These are phyloP conservation scores for Purshia tridentata DNA, from an alignment of 306 rosid species.

Conservation along the genomic window DNA sequence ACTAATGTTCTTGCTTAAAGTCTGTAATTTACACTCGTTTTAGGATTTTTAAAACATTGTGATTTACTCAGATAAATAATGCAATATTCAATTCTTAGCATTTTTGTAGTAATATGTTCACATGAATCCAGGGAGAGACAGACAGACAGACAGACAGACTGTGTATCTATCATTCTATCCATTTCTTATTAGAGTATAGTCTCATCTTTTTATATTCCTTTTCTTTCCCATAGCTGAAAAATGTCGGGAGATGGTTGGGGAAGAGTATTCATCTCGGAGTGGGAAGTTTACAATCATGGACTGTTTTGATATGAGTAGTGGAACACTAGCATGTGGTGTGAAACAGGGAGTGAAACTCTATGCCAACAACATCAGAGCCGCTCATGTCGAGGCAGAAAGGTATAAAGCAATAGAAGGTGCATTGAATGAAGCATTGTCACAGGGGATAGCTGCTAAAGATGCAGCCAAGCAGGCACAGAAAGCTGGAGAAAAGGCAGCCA, in stretches of 20 bases:
- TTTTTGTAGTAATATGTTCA: background rate
- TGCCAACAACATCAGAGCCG: slow-evolving; percentile 58
- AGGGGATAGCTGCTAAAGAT: slow-evolving; percentile 44
- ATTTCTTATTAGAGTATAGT: background rate
- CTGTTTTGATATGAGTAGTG: slow-evolving; percentile 72
- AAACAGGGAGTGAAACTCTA: slow-evolving; percentile 83
- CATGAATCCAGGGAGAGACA: no score
- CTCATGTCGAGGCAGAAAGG: slow-evolving; percentile 67
- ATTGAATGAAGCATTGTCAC: slow-evolving; percentile 50
- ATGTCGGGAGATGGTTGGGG: slow-evolving; percentile 82
- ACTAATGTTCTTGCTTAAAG: background rate
- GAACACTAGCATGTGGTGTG: slow-evolving; percentile 67
- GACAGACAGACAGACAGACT: no score
- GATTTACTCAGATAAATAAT: background rate
- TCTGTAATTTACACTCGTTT: background rate
- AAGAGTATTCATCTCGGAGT: slow-evolving; percentile 70
- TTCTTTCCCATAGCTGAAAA: slow-evolving; percentile 58
- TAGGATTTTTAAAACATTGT: background rate
- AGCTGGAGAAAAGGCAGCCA: slow-evolving; percentile 76
- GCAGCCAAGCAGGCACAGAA: slow-evolving; percentile 61
- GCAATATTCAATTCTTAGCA: background rate
- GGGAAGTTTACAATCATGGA: slow-evolving; percentile 69
- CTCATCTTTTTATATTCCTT: background rate
- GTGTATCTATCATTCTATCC: no score
- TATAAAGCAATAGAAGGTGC: slow-evolving; percentile 48